Evolutionary conservation across 225 moss, liverwort and hornwort genomes (phyloP), one percentile per base, ranked within the genome.

Genomic region (Straminergon stramineum): DNA sequence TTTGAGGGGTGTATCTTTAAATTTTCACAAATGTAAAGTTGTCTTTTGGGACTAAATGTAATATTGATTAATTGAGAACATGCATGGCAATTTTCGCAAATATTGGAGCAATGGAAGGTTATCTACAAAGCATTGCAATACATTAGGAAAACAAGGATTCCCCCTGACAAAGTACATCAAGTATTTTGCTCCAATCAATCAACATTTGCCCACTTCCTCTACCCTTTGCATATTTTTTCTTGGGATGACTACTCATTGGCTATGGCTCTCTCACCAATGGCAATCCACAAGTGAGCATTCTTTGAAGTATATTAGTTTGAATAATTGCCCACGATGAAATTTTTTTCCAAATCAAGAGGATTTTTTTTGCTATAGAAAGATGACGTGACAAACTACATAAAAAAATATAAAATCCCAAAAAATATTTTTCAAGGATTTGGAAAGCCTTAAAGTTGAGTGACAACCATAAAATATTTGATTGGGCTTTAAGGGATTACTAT

Each of bases 401-500:
- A 41, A 71, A 41, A 26, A 26, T 41, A 26, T 8, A 1, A 26
- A 15, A 15, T 15, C 1, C 4, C 5, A 5, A 3, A 41, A 5
- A 41, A 8, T 26, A 3, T 9, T 22, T 15, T 39, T 14, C 0
- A 7, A 2, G 5, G 19, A 70, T 70, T 3, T 1, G 0, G 0
- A 71, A 5, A 41, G 15, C 11, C 5, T 1, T 26, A 15, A 15
- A 70, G 1, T 26, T 27, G 2, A 28, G 6, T 17, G 28, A 45
- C 45, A 45, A 43, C 2, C 3, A 43, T 73, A 28, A 17, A 27
- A 16, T 73, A 16, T 6, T 27, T 43, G 9, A 43, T 43, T 41
- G 3, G 27, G 2, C 9, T 41, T 15, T 15, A 15, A 26, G 0
- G 4, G 3, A 0, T 45, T 10, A 17, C 45, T 10, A 45, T 45